phyloP scores from a whole-genome alignment of 2,329 filamentous ascomycete genomes.

The Lasiodiplodia hormozganensis region DNA sequence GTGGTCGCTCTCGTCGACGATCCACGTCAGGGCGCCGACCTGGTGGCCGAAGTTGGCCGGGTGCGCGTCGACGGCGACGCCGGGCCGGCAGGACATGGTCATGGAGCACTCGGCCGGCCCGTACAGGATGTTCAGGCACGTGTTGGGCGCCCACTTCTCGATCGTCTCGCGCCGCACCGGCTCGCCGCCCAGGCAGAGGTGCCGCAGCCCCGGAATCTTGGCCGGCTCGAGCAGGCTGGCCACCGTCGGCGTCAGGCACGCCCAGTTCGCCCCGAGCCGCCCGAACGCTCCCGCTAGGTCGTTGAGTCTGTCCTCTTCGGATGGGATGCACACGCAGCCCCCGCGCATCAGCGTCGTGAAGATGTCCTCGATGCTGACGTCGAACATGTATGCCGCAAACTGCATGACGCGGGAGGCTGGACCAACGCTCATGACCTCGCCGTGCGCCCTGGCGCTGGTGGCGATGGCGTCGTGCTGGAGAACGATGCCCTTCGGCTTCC shows the following conservation, averaged over 20 bases:
- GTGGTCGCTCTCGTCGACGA: constrained; percentile 38
- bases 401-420: constrained; percentile 39
- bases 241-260: constrained; percentile 47
- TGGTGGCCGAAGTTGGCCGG: neutral
- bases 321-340: constrained; percentile 51
- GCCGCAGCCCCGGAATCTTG: constrained; percentile 53
- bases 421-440: constrained; percentile 31
- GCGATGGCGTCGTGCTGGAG: constrained; percentile 38
- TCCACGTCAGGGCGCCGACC: constrained; percentile 23
- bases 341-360: constrained; percentile 42
- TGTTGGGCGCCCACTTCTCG: constrained; percentile 31
- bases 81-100: too few species aligned
- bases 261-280: constrained; percentile 33
- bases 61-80: neutral
- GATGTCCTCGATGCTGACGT: constrained; percentile 44
- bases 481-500: constrained; percentile 42
- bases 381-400: constrained; percentile 37
- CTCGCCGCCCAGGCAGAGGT: constrained; percentile 41
- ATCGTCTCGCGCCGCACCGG: constrained; percentile 21
- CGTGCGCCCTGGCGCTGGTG: neutral
- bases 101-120: neutral
- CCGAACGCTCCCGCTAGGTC: constrained; percentile 56
- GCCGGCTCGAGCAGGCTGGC: constrained; percentile 46
- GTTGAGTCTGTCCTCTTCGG: constrained; percentile 47
- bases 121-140: neutral